Base-by-base conservation (phyloP, 495 filamentous ascomycete species). In the Saxophila tyrrhenica region DNA sequence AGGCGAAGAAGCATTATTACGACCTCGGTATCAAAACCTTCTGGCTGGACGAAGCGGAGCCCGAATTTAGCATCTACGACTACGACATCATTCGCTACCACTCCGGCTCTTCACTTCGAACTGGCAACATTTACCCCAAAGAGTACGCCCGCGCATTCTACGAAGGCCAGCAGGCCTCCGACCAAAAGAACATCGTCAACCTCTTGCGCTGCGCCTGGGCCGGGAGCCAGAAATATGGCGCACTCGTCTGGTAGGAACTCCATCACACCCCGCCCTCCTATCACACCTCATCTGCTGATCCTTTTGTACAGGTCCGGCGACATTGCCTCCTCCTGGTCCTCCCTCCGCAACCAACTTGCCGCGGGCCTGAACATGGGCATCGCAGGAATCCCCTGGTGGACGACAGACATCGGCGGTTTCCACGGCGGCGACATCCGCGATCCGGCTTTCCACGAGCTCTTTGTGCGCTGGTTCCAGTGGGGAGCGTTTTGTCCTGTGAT, bases 391-490 rank as follows among this genome's bases (percentile, higher is more conserved):
- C 73, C 77, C 1, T 80, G 76, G 76, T 78, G 75, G 75, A 79
- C 76, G 29, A 78, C 75, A 7, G 77, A 79, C 63, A 82, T 82
- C 38, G 78, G 78, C 10, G 78, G 78, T 0, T 80, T 82, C 61
- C 74, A 79, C 63, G 78, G 78, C 9, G 78, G 78, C 1, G 71
- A 77, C 43, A 72, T 76, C 0, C 65, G 69, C 35, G 73, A 78
- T 49, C 63, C 67, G n/a, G 69, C 56, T 0, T 82, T 82, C 62
- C 62, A 76, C 1, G 78, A 82, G 54, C 64, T 82, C 15, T 77
- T 82, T 59, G 72, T 74, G 3, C 69, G 78, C 1, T 82, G 78
- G 78, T 82, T 81, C 62, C 78, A 81, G 55, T 80, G 76, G 75
- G 78, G 76, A 1, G 62, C 76, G 0, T 82, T 79, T 63, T 80